phyloP scores from a whole-genome alignment of 2,329 filamentous ascomycete genomes.

The Epichloe baconii region DNA sequence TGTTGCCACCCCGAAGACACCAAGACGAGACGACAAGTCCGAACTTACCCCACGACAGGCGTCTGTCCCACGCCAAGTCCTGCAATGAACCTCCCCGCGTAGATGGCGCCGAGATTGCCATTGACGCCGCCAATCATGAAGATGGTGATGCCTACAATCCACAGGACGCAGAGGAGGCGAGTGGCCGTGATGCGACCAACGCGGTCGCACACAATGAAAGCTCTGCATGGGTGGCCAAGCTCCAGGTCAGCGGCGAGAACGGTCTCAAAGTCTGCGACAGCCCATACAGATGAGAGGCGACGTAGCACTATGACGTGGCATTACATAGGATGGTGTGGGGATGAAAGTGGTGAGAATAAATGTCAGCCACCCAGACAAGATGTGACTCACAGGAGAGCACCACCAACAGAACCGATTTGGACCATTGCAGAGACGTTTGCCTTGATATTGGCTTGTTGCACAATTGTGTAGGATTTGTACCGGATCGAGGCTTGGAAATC shows the following conservation, averaged over 20 bases:
- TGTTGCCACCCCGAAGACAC: not conserved
- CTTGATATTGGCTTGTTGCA: slow-evolving; percentile 53
- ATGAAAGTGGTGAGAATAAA: not conserved
- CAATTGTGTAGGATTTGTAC: slow-evolving; percentile 36
- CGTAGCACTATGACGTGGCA: not conserved
- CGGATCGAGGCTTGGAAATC: slow-evolving; percentile 49
- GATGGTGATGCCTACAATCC: slow-evolving; percentile 44
- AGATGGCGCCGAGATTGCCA: slow-evolving; percentile 43
- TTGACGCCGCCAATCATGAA: slow-evolving; percentile 39
- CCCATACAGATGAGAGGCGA: too few species aligned
- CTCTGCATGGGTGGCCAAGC: slow-evolving; percentile 22
- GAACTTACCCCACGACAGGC: slow-evolving; percentile 42
- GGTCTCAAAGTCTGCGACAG: not conserved
- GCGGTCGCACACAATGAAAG: slow-evolving; percentile 44
- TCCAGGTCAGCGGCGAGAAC: not conserved
- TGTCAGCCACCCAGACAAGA: not conserved
- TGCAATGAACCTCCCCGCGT: slow-evolving; percentile 53
- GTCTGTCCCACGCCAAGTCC: slow-evolving; percentile 55
- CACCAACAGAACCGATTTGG: slow-evolving; percentile 62
- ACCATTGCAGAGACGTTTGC: slow-evolving; percentile 74
- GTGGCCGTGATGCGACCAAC: slow-evolving; percentile 52
- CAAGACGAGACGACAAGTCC: not conserved
- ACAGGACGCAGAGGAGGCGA: slow-evolving; percentile 41
- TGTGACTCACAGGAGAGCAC: slow-evolving; percentile 41
- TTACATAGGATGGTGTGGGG: not conserved